These are phyloP conservation scores for Drosera spatulata DNA, from an alignment of 179 eudicot genomes.

Conservation along the genomic window DNA sequence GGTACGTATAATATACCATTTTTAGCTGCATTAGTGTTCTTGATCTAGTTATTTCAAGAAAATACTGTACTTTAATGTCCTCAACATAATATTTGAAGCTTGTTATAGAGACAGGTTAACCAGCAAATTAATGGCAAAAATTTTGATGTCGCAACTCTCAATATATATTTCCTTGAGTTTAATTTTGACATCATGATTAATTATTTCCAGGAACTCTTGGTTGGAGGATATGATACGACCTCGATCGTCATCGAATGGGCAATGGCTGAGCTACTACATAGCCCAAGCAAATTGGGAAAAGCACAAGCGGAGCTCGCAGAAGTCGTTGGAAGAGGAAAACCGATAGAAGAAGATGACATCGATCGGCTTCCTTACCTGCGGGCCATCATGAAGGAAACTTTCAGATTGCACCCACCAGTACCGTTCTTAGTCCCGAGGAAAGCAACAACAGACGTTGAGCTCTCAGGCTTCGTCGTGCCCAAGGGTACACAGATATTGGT, in stretches of 20 bases:
- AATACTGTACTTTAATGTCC: no score
- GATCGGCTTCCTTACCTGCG: constrained; percentile 1
- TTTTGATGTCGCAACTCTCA: neutral
- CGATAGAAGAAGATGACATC: neutral
- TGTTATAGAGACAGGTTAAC: no score
- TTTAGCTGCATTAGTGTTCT: neutral
- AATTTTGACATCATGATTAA: neutral
- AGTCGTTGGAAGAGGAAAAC: neutral
- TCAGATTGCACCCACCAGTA: constrained; percentile 7
- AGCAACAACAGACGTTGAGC: constrained; percentile 2
- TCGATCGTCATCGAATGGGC: constrained; percentile 9
- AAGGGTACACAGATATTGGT: constrained; percentile 2
- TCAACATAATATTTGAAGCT: no score
- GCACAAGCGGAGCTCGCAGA: constrained; percentile 5
- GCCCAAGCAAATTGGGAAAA: constrained; percentile 1
- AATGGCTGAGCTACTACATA: constrained; percentile 7
- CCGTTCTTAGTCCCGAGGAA: constrained; percentile 7
- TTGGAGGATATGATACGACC: constrained; percentile 6
- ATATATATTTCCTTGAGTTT: neutral
- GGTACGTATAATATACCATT: neutral
- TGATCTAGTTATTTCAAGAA: no score
- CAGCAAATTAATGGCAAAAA: no score
- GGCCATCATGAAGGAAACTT: constrained; percentile 5
- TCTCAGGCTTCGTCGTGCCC: neutral
- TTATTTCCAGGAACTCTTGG: constrained; percentile 4